Evolutionary conservation across 2,329 filamentous ascomycete species (phyloP), one percentile per base, ranked within the genome.

Genomic region (Rhynchosporium agropyri): DNA sequence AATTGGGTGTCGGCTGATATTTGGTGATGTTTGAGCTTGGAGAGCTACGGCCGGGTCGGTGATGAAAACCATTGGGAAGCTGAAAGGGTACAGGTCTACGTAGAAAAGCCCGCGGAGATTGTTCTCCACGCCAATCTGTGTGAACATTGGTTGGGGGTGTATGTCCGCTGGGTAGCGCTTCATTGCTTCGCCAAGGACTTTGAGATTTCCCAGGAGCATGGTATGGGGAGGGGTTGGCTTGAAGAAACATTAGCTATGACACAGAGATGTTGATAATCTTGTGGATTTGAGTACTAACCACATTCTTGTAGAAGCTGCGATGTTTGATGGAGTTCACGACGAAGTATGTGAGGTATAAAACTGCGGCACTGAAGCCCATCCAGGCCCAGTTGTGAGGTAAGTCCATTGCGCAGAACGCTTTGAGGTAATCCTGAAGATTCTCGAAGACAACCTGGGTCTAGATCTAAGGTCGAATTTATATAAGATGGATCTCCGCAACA

Each of bases 21-120:
- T 64, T 26, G 61, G 59, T 13, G 42, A 48, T 15, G 58, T 60
- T 53, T 62, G 58, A 3, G 62, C 60, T 43, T 68, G 61, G 1
- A 46, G 31, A 26, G 62, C 61, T 26, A 70, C 50, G 4, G 43
- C 60, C 1, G 68, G 68, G 36, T 69, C 61, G 3, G 53, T 59
- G 31, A 70, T 53, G 29, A 69, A 45, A 5, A 69, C 45, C 50
- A 60, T 45, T 6, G 69, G 46, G 9, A 54, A 38, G 2, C 51
- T 38, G 51, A 67, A 50, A 5, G 68, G 69, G 56, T 61, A 69
- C 8, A 69, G n/a, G 40, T 71, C 69, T 20, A 71, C 43, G 45
- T 69, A 70, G 58, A 61, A 70, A 7, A 68, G 46, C 2, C 66
- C 66, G 3, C 60, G 50, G 15, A 69, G 51, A 15, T 66, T 51